A percentile compares a stretch with the other conserved stretches of the same genome.
phyloP scores from a whole-genome alignment of 2,329 filamentous ascomycete genomes.

The Ophiostoma fasciatum region DNA sequence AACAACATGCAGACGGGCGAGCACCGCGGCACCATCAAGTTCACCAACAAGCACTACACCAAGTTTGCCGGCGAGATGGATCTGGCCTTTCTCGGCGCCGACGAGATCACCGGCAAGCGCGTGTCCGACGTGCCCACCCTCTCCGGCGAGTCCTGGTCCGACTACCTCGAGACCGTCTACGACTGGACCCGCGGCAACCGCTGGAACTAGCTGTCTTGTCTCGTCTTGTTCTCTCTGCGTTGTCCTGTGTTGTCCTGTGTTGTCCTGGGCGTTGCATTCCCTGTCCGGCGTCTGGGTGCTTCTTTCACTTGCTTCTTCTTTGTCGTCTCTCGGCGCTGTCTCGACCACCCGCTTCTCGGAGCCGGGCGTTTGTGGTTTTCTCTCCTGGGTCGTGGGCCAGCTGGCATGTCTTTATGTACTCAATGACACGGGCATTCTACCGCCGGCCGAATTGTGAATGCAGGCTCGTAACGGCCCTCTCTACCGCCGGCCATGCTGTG shows the following conservation, averaged over 20 bases:
- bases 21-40: conserved; percentile 15
- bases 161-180: conserved; percentile 14
- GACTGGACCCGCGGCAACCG: conserved; percentile 12
- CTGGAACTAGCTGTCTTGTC: conserved; percentile 7
- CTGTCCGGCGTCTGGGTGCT: too few species aligned
- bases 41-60: conserved; percentile 15
- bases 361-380: too few species aligned
- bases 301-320: too few species aligned
- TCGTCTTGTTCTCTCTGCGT: background rate
- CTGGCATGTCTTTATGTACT: too few species aligned
- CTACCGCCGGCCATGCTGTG: too few species aligned
- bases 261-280: too few species aligned
- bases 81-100: conserved; percentile 12
- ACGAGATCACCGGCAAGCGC: conserved; percentile 15
- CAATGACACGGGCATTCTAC: too few species aligned
- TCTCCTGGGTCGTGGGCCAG: too few species aligned
- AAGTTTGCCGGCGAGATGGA: conserved; percentile 14
- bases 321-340: too few species aligned
- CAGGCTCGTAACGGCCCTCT: too few species aligned
- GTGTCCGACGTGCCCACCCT: conserved; percentile 10
- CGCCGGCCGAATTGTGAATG: too few species aligned
- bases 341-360: too few species aligned
- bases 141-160: conserved; percentile 12
- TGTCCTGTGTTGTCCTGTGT: background rate
- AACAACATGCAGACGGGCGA: conserved; percentile 12